Evolutionary conservation across 257 asterid genomes (phyloP), one percentile per base, ranked within the genome.

Genomic region (Solanum pinnatisectum): DNA sequence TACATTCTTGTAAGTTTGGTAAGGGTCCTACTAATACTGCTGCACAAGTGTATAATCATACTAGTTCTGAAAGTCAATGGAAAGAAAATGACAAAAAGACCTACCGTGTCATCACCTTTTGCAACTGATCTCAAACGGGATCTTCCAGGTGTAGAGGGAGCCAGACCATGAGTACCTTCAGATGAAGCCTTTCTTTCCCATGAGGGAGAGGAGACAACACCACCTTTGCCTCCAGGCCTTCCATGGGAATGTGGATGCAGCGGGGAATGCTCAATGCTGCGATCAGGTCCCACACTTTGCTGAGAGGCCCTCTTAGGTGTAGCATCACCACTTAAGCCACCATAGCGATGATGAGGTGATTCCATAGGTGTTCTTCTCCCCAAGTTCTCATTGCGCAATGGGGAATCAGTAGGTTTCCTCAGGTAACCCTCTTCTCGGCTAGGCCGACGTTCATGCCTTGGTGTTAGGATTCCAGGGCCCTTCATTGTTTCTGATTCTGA

Each of bases 131-230:
- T 94, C 93, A 96, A 89, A 79, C 99, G 95, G 52, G 98, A 95
- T 83, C 98, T 94, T 86, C 98, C 98, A 23, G 98, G 99, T 87
- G 99, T 96, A 44, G 92, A 91, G 88, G 98, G 97, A 37, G 95
- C 95, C 84, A 90, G 88, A 49, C 94, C 92, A 20, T 90, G 96
- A 90, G 89, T 89, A 71, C 96, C 95, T 60, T 95, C 99, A 60
- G 92, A 87, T 6, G 93, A 79, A 89, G 90, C 91, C 88, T 91
- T 96, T 91, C 94, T 94, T 83, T 96, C 99, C 98, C 98, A 94
- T 11, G 98, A 92, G 68, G 99, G 99, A 84, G 98, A 96, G 89
- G 99, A 93, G 85, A 92, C 87, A 78, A 93, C 97, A 70, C 90
- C 89, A 78, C 72, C 92, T 88, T 87, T 94, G n/a, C 92, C 95